Conservation (phyloP, 108 stramenopile genomes). For the Pseudonitzschia multiseries region DNA sequence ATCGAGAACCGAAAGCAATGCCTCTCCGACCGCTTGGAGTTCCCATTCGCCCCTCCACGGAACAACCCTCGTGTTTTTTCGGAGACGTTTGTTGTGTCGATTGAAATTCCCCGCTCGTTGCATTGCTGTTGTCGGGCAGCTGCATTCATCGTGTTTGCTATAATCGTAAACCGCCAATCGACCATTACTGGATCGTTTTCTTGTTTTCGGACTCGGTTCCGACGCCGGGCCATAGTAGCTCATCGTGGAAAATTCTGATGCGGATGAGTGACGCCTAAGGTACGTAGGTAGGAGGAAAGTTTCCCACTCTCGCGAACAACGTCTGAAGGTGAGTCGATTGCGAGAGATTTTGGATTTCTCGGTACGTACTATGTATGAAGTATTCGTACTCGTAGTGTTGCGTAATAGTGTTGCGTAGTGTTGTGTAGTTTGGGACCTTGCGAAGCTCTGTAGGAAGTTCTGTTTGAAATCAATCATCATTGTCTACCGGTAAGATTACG, state of each 20-base stretch:
- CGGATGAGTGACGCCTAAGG: too few species aligned
- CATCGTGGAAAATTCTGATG: not conserved
- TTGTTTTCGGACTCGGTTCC: not conserved
- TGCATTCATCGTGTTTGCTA: not conserved
- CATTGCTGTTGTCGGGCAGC: not conserved
- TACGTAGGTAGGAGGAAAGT: too few species aligned
- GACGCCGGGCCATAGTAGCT: constrained; percentile 16
- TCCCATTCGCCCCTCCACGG: constrained; percentile 47
- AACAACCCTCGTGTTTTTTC: constrained; percentile 18
- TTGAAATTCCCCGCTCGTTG: constrained; percentile 8
- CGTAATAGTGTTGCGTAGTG: too few species aligned
- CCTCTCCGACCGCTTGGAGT: constrained; percentile 34
- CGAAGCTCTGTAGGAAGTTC: too few species aligned
- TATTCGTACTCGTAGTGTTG: too few species aligned
- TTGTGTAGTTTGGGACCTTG: too few species aligned
- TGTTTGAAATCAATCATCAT: too few species aligned
- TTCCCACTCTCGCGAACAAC: too few species aligned
- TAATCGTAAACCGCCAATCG: constrained; percentile 1
- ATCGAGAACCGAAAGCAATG: constrained; percentile 32
- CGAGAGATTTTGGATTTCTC: too few species aligned
- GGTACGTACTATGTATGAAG: too few species aligned
- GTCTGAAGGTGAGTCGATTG: too few species aligned
- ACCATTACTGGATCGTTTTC: not conserved
- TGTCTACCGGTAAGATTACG: too few species aligned
- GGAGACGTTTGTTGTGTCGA: constrained; percentile 33